Percentiles rank a stretch among this genome's conserved stretches.
These are phyloP conservation scores for Sphenostylis stenocarpa DNA, from an alignment of 306 rosid species.

Conservation along the genomic window DNA sequence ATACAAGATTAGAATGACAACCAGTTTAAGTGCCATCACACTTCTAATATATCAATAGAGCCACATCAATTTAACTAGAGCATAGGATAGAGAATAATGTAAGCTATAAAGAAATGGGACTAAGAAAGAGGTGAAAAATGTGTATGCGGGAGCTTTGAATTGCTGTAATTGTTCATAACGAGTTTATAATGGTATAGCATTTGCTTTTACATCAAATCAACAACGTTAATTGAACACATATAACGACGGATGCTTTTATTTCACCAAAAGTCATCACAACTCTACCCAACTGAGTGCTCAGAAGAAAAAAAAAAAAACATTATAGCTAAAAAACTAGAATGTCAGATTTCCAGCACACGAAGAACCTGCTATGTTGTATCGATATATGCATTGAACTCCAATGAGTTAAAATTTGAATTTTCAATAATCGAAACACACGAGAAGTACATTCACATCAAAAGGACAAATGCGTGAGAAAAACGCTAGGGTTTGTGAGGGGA, in stretches of 20 bases:
- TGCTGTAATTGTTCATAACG: not conserved
- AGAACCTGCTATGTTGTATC: not conserved
- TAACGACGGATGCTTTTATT: not conserved
- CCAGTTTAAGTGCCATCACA: not conserved
- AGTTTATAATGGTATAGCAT: not conserved
- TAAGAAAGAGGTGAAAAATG: not conserved
- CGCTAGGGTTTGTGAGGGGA: constrained; percentile 28
- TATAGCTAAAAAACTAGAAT: not conserved
- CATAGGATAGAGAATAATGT: not conserved
- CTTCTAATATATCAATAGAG: not conserved
- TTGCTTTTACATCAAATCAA: not conserved
- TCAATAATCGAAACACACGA: not conserved
- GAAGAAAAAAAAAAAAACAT: not conserved
- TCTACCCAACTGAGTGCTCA: not conserved
- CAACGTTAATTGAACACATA: not conserved
- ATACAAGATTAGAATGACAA: not conserved
- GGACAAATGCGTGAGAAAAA: not conserved
- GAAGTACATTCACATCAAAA: not conserved
- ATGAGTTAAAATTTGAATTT: not conserved
- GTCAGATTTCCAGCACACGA: not conserved
- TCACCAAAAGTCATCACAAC: not conserved
- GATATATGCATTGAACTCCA: not conserved
- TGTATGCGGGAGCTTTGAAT: not conserved
- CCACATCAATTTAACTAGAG: not conserved
- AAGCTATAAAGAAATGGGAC: not conserved